Conservation (phyloP, 1,139 yeast genomes). For the Kurtzmaniella natalensis region DNA sequence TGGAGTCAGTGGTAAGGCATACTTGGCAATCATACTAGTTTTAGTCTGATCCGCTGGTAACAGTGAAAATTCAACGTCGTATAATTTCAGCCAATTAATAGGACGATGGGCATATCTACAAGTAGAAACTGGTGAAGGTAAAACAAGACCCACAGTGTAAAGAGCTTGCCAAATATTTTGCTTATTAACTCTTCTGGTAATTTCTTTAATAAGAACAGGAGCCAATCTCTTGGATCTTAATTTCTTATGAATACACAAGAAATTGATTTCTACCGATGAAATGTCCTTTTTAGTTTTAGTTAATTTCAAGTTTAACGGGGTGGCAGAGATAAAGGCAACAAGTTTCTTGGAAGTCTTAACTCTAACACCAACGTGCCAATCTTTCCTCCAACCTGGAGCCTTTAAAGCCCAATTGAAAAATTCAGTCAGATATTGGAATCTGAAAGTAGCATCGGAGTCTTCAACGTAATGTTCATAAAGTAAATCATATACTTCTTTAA, state of each 20-base stretch:
- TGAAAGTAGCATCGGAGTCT: constrained; percentile 85
- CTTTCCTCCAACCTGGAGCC: constrained; percentile 88
- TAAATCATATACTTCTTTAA: constrained; percentile 72
- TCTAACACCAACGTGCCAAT: constrained; percentile 93
- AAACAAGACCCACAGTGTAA: constrained; percentile 85
- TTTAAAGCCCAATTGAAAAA: constrained; percentile 91
- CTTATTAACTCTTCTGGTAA: constrained; percentile 86
- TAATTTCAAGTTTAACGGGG: constrained; percentile 69
- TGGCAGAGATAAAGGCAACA: constrained; percentile 89
- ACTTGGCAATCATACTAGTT: constrained; percentile 77
- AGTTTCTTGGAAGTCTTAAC: constrained; percentile 71
- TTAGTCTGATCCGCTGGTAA: constrained; percentile 75
- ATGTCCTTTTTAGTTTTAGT: constrained; percentile 47
- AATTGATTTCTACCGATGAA: constrained; percentile 84
- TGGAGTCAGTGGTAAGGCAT: constrained; percentile 62
- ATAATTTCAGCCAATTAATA: constrained; percentile 81
- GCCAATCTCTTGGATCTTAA: constrained; percentile 90
- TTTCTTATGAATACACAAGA: constrained; percentile 90
- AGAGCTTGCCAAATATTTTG: constrained; percentile 92
- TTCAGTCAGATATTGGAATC: constrained; percentile 82
- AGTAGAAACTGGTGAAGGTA: constrained; percentile 90
- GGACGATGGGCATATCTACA: constrained; percentile 95
- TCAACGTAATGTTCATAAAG: constrained; percentile 91
- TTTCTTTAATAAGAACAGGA: constrained; percentile 89
- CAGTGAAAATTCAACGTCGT: constrained; percentile 85